Evolutionary conservation across 441 rosid species (phyloP).

Genomic region (Gossypium armourianum): DNA sequence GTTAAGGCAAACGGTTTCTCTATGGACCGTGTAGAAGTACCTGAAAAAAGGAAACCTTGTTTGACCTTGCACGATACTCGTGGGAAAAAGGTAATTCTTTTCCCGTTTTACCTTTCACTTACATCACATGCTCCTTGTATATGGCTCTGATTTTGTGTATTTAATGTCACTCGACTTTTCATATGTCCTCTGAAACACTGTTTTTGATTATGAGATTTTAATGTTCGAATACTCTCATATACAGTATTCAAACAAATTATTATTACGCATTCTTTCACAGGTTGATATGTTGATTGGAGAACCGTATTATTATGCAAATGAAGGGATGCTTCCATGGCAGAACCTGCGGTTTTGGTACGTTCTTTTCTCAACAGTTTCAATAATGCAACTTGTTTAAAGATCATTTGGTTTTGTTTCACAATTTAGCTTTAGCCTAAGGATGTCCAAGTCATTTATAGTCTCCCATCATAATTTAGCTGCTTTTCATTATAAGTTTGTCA

Average conservation of each 20-base stretch:
- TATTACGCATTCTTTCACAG: slow-evolving; percentile 28
- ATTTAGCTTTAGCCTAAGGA: background rate
- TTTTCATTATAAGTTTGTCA: background rate
- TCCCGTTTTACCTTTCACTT: background rate
- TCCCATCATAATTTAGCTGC: background rate
- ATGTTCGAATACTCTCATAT: slow-evolving; percentile 3
- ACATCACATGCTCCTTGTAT: background rate
- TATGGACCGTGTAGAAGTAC: slow-evolving; percentile 42
- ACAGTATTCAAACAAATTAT: background rate
- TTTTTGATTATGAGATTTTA: background rate
- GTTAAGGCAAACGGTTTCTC: slow-evolving; percentile 54
- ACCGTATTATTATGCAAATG: slow-evolving; percentile 69
- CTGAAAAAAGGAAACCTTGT: slow-evolving; percentile 32
- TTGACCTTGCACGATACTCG: slow-evolving; percentile 40
- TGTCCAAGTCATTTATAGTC: background rate
- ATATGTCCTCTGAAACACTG: background rate
- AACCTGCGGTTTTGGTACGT: slow-evolving; percentile 87
- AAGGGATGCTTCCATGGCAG: slow-evolving; percentile 83
- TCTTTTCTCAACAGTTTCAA: slow-evolving; percentile 2
- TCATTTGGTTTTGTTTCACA: background rate
- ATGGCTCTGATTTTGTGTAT: background rate
- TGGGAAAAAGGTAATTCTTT: slow-evolving; percentile 37
- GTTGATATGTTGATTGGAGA: slow-evolving; percentile 77
- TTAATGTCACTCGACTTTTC: background rate
- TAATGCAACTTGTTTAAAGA: background rate